These are phyloP conservation scores for Millerozyma miso DNA, from an alignment of 805 yeast species.

Conservation along the genomic window DNA sequence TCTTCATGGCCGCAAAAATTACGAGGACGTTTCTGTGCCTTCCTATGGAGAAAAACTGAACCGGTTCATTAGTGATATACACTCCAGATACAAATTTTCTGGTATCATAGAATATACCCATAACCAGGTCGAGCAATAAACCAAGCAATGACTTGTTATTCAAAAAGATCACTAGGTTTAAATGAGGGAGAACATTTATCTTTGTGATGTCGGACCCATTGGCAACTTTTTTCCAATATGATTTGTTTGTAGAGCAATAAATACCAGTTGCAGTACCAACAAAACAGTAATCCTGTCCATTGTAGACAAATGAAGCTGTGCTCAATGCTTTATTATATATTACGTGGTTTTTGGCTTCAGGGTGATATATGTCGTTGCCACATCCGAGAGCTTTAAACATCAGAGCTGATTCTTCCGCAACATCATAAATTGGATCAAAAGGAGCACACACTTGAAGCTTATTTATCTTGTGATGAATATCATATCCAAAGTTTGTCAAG, in stretches of 20 bases:
- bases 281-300: conserved; percentile 43
- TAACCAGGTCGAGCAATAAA: conserved; percentile 58
- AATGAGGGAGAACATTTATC: conserved; percentile 55
- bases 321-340: conserved; percentile 39
- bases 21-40: conserved; percentile 58
- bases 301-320: conserved; percentile 42
- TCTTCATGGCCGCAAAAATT: conserved; percentile 54
- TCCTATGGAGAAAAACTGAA: conserved; percentile 61
- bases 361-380: conserved; percentile 20
- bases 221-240: conserved; percentile 58
- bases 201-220: conserved; percentile 50
- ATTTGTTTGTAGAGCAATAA: conserved; percentile 44
- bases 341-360: conserved; percentile 17
- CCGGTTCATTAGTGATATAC: conserved; percentile 45
- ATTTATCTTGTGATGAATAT: conserved; percentile 44
- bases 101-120: conserved; percentile 51
- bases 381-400: conserved; percentile 20
- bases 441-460: conserved; percentile 52
- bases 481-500: conserved; percentile 62
- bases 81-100: conserved; percentile 42
- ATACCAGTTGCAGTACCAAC: conserved; percentile 66
- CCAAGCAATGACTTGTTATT: conserved; percentile 58
- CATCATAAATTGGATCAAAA: conserved; percentile 46
- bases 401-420: conserved; percentile 18
- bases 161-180: conserved; percentile 54